Evolutionary conservation across 2,329 filamentous ascomycete species (phyloP).

Genomic region (Phaeosphaeria sp.): DNA sequence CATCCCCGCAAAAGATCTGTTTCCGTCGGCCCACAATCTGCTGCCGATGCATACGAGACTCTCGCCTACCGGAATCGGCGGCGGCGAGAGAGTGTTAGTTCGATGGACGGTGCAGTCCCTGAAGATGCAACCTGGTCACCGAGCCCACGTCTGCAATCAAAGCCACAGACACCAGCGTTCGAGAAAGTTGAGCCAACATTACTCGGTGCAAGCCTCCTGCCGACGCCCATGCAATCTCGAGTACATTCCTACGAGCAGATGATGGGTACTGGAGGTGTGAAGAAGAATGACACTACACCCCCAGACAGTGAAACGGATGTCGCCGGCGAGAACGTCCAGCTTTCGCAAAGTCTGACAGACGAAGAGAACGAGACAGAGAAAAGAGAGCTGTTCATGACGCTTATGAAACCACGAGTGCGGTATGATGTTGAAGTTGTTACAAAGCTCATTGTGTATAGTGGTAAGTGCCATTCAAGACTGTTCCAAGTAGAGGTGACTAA

Average conservation of each 20-base stretch:
- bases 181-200: constrained; percentile 39
- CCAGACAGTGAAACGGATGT: constrained; percentile 42
- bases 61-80: constrained; percentile 84
- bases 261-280: constrained; percentile 70
- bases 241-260: constrained; percentile 72
- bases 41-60: constrained; percentile 94
- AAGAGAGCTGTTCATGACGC: constrained; percentile 77
- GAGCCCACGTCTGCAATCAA: constrained; percentile 11
- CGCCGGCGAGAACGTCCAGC: constrained; percentile 31
- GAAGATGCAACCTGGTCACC: constrained; percentile 35
- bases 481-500: neutral
- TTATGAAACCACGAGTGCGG: constrained; percentile 85
- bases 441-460: constrained; percentile 92
- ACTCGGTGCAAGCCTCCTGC: constrained; percentile 53
- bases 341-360: constrained; percentile 28
- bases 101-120: constrained; percentile 38
- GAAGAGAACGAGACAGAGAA: constrained; percentile 51
- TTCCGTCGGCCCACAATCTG: constrained; percentile 91
- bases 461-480: constrained; percentile 56
- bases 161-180: constrained; percentile 38
- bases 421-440: constrained; percentile 99
- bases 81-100: constrained; percentile 65
- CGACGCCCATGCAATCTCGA: constrained; percentile 54
- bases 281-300: constrained; percentile 21
- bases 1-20: constrained; percentile 82